Evolutionary conservation across 1,284 basidiomycete genomes (phyloP), one percentile per base, ranked within the genome.

Genomic region (Erythrobasidium hasegawianum): DNA sequence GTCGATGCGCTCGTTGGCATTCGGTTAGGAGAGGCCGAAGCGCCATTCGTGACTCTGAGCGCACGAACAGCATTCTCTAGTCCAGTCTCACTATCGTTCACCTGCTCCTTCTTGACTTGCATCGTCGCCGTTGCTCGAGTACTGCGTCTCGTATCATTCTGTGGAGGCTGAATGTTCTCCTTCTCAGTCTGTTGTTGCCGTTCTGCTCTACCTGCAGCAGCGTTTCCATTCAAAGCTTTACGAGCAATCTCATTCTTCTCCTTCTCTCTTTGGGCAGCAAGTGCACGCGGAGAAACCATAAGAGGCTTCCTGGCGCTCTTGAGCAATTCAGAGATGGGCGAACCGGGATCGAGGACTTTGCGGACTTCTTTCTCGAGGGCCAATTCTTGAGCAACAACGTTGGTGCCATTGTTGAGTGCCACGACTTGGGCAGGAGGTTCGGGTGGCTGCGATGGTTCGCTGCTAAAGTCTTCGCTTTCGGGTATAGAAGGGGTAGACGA

Each of bases 331-430:
- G 90, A 91, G 68, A 98, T 95, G 0, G 96, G 95, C 71, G 87
- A 90, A 57, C 90, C 92, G 2, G 95, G 96, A 75, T 94, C 89
- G 2, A 97, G 89, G 1, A 93, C 96, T 72, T 88, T 87, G 79
- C 91, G 87, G 84, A 96, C 95, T 77, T 97, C 94, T 74, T 88
- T 86, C 83, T 98, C 94, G 76, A 78, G 20, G 16, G 62, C 62
- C 26, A 65, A 14, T 33, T 65, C 62, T 43, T 65, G 62, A 14
- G 62, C 62, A 33, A 65, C 45, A 18, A 65, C 27, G 26, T 57
- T 65, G 10, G 62, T 45, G 16, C 62, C 47, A 39, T 58, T 65
- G 41, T 55, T 57, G 11, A 65, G 26, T 4, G 62, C 62, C 24
- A 65, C 62, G 9, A 65, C 62, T 47, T 65, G 55, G 33, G 55